These are phyloP conservation scores for Solanum etuberosum DNA, from an alignment of 257 asterid species.

Conservation along the genomic window DNA sequence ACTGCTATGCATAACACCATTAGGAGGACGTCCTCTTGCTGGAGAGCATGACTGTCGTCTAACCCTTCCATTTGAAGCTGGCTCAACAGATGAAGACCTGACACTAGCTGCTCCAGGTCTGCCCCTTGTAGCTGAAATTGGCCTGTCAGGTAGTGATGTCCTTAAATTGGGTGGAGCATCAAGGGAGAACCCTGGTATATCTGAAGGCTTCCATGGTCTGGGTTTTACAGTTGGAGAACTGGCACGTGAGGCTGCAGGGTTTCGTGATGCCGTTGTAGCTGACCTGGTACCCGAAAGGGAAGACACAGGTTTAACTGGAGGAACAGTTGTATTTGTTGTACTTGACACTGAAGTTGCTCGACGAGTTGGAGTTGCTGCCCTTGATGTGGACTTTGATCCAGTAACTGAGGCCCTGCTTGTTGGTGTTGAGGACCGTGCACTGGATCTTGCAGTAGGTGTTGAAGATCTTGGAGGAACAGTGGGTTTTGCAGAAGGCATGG, in stretches of 20 bases:
- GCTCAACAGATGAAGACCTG: conserved; percentile 86
- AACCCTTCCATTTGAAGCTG: conserved; percentile 67
- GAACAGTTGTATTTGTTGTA: conserved; percentile 24
- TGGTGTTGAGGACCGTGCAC: conserved; percentile 74
- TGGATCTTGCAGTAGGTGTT: conserved; percentile 76
- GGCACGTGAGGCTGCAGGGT: conserved; percentile 46
- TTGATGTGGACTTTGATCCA: conserved; percentile 55
- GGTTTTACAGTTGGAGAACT: conserved; percentile 82
- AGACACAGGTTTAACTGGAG: conserved; percentile 33
- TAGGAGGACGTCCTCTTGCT: conserved; percentile 93
- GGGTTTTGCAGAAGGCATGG: conserved; percentile 43
- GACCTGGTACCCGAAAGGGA: conserved; percentile 37
- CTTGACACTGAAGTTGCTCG: conserved; percentile 33
- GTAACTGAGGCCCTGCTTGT: conserved; percentile 49
- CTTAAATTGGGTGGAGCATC: conserved; percentile 90
- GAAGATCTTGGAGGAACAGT: conserved; percentile 72
- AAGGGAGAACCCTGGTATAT: conserved; percentile 93
- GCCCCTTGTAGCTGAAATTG: conserved; percentile 88
- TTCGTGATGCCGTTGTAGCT: conserved; percentile 27
- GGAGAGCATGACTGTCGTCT: conserved; percentile 97
- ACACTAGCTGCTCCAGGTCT: conserved; percentile 85
- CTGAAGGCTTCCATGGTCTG: conserved; percentile 89
- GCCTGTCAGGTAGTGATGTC: conserved; percentile 80
- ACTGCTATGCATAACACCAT: conserved; percentile 59
- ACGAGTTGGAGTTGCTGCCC: conserved; percentile 85